A percentile compares a stretch with the other conserved stretches of the same genome.
These are phyloP conservation scores for Pythium rishiriense DNA, from an alignment of 352 stramenopile genomes.

Conservation along the genomic window DNA sequence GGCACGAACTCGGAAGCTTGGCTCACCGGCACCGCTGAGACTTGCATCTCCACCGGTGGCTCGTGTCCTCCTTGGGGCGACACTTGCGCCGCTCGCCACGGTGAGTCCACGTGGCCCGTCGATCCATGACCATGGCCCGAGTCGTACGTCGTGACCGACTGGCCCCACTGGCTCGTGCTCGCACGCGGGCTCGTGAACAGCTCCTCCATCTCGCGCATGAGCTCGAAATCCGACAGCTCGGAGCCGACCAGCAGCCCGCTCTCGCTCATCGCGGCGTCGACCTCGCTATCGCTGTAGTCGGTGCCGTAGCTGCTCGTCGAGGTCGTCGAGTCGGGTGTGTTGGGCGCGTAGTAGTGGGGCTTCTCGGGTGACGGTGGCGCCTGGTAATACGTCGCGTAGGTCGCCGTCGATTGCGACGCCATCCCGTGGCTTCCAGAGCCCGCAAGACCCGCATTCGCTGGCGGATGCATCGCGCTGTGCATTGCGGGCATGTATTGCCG, in stretches of 20 bases:
- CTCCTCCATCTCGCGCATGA: conserved; percentile 5
- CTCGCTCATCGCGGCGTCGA: not conserved
- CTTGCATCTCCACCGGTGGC: not conserved
- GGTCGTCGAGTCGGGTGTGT: conserved; percentile 10
- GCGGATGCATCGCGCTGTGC: not conserved
- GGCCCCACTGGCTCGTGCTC: not conserved
- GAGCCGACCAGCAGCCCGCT: not conserved
- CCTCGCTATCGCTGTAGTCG: conserved; percentile 5
- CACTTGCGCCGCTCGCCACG: not conserved
- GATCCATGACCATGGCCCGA: not conserved
- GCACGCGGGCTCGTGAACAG: not conserved
- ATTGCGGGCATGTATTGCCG: not conserved
- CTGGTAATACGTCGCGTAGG: not conserved
- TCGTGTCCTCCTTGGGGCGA: not conserved
- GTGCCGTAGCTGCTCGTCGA: conserved; percentile 6
- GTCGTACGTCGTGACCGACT: not conserved
- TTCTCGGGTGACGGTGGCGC: not conserved
- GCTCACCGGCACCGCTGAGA: not conserved
- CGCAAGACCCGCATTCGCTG: not conserved
- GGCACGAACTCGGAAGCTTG: not conserved
- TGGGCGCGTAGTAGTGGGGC: not conserved
- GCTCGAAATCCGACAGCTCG: not conserved
- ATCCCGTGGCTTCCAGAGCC: not conserved
- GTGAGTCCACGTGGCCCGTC: too few relatives aligned
- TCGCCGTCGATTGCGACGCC: not conserved